Evolutionary conservation across 257 asterid genomes (phyloP).

Genomic region (Striga asiatica): DNA sequence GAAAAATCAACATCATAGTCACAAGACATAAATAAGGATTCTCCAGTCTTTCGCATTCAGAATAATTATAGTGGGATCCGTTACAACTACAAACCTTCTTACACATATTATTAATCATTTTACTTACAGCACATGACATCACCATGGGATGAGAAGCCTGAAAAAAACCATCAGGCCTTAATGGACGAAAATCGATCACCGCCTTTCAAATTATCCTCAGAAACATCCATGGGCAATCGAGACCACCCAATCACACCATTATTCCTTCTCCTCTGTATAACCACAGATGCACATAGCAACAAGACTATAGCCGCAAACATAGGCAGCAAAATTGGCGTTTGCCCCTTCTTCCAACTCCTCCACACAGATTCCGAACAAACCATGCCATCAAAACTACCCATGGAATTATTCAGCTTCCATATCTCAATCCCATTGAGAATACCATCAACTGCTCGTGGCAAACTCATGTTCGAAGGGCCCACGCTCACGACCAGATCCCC

Average conservation of each 20-base stretch:
- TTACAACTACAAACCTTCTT: constrained; percentile 7
- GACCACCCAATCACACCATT: constrained; percentile 43
- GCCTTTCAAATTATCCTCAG: constrained; percentile 41
- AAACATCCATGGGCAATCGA: constrained; percentile 56
- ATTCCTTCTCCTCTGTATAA: constrained; percentile 42
- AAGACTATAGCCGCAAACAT: constrained; percentile 44
- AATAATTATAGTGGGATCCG: not conserved
- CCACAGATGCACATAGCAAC: constrained; percentile 41
- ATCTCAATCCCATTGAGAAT: constrained; percentile 85
- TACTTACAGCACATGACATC: constrained; percentile 14
- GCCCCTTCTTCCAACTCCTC: constrained; percentile 53
- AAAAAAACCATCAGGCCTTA: constrained; percentile 29
- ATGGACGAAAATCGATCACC: constrained; percentile 25
- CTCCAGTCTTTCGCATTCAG: no score
- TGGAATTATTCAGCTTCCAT: constrained; percentile 60
- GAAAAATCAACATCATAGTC: not conserved
- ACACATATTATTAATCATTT: no score
- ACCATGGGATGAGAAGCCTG: not conserved
- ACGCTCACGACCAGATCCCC: constrained; percentile 44
- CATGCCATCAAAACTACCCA: constrained; percentile 68
- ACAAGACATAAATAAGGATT: constrained; percentile 11
- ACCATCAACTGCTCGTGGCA: constrained; percentile 57
- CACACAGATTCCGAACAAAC: constrained; percentile 39
- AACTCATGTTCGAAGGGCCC: constrained; percentile 67
- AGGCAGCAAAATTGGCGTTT: constrained; percentile 27